Percentiles rank a stretch among this genome's conserved stretches.
Evolutionary conservation across 305 asterid species (phyloP).

Genomic region (Fraxinus greggii): DNA sequence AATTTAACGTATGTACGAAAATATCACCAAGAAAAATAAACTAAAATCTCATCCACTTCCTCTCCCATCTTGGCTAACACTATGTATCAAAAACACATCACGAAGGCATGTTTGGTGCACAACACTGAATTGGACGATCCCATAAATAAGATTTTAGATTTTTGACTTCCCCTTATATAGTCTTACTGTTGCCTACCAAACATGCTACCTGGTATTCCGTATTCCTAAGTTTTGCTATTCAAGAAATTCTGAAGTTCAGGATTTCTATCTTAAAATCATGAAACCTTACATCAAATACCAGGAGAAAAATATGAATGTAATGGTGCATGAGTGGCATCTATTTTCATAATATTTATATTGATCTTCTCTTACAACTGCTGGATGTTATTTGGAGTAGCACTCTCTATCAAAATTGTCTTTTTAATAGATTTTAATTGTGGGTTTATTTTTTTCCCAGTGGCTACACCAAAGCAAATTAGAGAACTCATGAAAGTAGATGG

Average conservation of each 20-base stretch:
- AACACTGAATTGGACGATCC: background rate
- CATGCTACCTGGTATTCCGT: background rate
- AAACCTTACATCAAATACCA: background rate
- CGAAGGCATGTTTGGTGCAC: background rate
- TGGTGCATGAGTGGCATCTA: background rate
- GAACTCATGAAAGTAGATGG: conserved; percentile 3
- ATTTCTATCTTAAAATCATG: background rate
- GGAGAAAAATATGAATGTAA: background rate
- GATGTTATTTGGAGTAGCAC: background rate
- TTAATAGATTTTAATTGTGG: background rate
- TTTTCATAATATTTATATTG: background rate
- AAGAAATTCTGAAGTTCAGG: background rate
- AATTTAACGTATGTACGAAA: background rate
- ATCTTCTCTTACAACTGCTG: background rate
- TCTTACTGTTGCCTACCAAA: background rate
- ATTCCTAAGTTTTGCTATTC: background rate
- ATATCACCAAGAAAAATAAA: background rate
- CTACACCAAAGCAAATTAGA: conserved; percentile 7
- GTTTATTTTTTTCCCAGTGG: background rate
- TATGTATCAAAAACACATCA: background rate
- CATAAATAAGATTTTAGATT: background rate
- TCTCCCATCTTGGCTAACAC: background rate
- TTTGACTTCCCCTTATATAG: background rate
- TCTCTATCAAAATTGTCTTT: background rate
- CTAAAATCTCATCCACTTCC: background rate